A percentile compares a stretch with the other conserved stretches of the same genome.
These are phyloP conservation scores for Lepiota brunneoincarnata DNA, from an alignment of 768 basidiomycete genomes.

Conservation along the genomic window DNA sequence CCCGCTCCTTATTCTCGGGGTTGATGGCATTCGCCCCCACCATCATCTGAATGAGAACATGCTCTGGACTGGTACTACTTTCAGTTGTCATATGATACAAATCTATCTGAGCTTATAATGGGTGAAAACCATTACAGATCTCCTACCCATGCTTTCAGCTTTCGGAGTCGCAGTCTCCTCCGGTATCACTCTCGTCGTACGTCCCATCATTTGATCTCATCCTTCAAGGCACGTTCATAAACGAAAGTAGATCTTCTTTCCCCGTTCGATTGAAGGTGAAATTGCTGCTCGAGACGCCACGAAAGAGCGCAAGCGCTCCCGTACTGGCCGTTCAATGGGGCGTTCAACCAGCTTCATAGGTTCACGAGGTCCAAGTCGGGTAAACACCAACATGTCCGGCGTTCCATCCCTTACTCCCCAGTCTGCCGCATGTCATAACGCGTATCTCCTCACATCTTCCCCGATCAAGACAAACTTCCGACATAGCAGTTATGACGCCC, in stretches of 20 bases:
- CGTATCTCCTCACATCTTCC: constrained; percentile 34
- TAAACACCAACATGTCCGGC: constrained; percentile 1
- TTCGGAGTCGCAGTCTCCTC: constrained; percentile 69
- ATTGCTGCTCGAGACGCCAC: constrained; percentile 50
- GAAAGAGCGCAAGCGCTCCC: constrained; percentile 36
- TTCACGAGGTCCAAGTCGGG: constrained; percentile 16
- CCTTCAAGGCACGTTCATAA: background rate
- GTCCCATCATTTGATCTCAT: constrained; percentile 15
- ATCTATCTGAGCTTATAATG: background rate
- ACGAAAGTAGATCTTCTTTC: constrained; percentile 73
- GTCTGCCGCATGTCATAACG: constrained; percentile 8
- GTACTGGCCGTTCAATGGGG: constrained; percentile 25
- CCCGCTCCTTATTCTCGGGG: constrained; percentile 61
- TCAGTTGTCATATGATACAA: background rate
- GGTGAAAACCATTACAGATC: constrained; percentile 37
- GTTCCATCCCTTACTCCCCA: background rate
- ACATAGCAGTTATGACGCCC: constrained; percentile 19
- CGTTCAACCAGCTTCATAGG: constrained; percentile 18
- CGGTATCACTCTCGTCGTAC: constrained; percentile 69
- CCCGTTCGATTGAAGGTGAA: constrained; percentile 69
- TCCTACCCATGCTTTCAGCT: constrained; percentile 53
- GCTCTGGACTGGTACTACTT: constrained; percentile 47
- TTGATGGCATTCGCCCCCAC: constrained; percentile 66
- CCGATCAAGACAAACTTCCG: constrained; percentile 27
- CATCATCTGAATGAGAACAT: constrained; percentile 62